Evolutionary conservation across 1,139 yeast species (phyloP).

Genomic region (Lodderomyces jiufengensis): DNA sequence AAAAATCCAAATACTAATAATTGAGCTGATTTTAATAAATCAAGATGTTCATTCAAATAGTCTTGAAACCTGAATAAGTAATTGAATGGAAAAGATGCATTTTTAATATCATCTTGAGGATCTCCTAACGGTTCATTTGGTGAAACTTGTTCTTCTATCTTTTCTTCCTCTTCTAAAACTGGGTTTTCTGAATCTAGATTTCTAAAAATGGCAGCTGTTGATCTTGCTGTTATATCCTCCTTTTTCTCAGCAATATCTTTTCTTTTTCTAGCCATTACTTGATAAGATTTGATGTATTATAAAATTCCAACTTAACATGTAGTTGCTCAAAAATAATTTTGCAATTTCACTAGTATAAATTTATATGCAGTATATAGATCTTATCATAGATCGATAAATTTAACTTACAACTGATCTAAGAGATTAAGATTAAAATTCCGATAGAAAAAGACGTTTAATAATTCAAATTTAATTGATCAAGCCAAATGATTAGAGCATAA

Average conservation of each 20-base stretch:
- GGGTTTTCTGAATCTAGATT: slow-evolving; percentile 11
- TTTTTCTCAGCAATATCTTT: not conserved
- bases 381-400: too few relatives aligned
- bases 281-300: too few relatives aligned
- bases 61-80: slow-evolving; percentile 35
- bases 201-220: slow-evolving; percentile 23
- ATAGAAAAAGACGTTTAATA: too few relatives aligned
- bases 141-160: not conserved
- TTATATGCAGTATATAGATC: too few relatives aligned
- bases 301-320: too few relatives aligned
- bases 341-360: too few relatives aligned
- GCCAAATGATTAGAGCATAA: too few relatives aligned
- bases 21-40: slow-evolving; percentile 32
- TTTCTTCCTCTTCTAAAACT: slow-evolving; percentile 6
- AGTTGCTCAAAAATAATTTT: too few relatives aligned
- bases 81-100: slow-evolving; percentile 26
- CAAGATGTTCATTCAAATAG: slow-evolving; percentile 35
- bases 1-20: slow-evolving; percentile 29
- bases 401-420: too few relatives aligned
- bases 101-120: slow-evolving; percentile 18
- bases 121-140: slow-evolving; percentile 6
- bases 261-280: not conserved
- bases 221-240: slow-evolving; percentile 11
- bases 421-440: too few relatives aligned
- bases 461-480: too few relatives aligned